Evolutionary conservation across 2,329 filamentous ascomycete genomes (phyloP), one percentile per base, ranked within the genome.

Genomic region (Nemania sp.): DNA sequence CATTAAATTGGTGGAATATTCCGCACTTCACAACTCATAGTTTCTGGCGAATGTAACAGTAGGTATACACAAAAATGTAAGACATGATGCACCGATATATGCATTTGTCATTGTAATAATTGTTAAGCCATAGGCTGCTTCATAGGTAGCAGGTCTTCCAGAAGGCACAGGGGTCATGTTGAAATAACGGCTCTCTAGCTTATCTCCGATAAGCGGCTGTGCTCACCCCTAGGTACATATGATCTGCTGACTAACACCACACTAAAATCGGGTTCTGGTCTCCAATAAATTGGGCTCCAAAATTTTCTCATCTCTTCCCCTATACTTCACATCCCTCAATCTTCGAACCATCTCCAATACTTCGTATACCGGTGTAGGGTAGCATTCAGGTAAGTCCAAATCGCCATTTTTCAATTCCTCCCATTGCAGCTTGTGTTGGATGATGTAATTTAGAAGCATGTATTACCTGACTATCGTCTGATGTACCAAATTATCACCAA

Each of bases 401-500:
- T 31, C 8, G n/a, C 12, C 19, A 5, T 15, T 24, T 28, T 30
- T 9, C 4, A 36, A 15, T 17, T 20, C 20, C 3, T 19, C 19
- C 7, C 17, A 8, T 24, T 42, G 11, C 14, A 41, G 0, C 12
- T 4, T 96, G 81, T 49, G 57, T 60, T 60, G 57, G 46, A 62
- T 82, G 79, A 82, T 81, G 80, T 65, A 76, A 41, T 63, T 54
- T 70, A 75, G 75, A 70, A 80, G 78, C 79, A 81, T 81, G 77
- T 80, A 80, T 80, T 80, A 80, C 75, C 78, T 81, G 78, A 81
- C 72, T 67, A 71, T 72, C 71, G 24, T 70, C 73, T 83, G 81
- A 82, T 81, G 75, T 78, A 64, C 73, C 73, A 72, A 50, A 69
- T 81, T 80, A 83, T 84, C 81, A 86, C 83, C 83, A 86, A 86